Evolutionary conservation across 2,329 filamentous ascomycete species (phyloP).

Genomic region (Paecilomyces niveus): DNA sequence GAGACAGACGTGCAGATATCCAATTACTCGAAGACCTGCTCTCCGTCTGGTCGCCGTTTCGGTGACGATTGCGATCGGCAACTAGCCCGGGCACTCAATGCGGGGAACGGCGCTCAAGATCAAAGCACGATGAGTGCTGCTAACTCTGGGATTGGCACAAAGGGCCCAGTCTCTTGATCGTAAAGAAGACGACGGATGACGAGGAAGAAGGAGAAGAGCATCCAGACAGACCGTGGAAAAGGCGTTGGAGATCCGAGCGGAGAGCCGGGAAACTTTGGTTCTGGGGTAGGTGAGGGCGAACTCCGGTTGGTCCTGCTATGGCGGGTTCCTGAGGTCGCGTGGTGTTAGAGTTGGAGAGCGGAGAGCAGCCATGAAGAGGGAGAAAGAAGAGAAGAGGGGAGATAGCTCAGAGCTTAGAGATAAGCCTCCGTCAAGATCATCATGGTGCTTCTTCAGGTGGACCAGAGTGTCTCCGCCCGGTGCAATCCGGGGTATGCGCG

Average conservation of each 20-base stretch:
- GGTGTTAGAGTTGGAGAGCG: constrained; percentile 7
- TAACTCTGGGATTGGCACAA: background rate
- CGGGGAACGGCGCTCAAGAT: background rate
- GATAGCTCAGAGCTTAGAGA: background rate
- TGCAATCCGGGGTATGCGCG: background rate
- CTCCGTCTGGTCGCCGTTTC: background rate
- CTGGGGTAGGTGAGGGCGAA: background rate
- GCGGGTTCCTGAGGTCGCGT: background rate
- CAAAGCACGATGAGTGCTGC: background rate
- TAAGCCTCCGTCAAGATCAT: background rate
- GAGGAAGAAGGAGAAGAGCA: background rate
- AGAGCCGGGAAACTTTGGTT: background rate
- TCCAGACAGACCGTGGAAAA: background rate
- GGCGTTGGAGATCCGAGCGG: background rate
- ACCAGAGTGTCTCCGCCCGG: background rate
- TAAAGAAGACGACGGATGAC: background rate
- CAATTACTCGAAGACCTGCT: background rate
- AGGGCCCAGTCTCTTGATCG: background rate
- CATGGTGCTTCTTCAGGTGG: background rate
- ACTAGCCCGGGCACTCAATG: background rate
- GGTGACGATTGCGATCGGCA: background rate
- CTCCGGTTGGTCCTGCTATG: background rate
- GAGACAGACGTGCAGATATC: background rate
- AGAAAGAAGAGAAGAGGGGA: background rate
- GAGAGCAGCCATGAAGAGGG: background rate